Percentiles rank a stretch among this genome's conserved stretches.
phyloP scores from a whole-genome alignment of 306 rosid genomes.

The Fagus sylvatica region DNA sequence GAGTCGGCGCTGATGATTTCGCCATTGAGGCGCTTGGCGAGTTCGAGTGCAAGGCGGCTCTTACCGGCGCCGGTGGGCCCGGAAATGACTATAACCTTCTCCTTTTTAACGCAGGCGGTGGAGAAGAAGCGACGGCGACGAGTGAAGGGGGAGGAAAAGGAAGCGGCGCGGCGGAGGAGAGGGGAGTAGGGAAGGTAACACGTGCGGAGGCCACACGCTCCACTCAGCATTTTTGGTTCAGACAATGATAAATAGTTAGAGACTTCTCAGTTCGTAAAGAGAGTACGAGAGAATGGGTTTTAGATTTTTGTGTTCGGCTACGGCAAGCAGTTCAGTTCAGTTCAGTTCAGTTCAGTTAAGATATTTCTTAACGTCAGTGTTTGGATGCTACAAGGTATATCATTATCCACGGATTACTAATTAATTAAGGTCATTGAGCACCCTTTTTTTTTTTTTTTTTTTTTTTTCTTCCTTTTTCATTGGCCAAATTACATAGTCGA shows the following conservation, averaged over 20 bases:
- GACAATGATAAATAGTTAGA: neutral
- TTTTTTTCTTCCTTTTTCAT: neutral
- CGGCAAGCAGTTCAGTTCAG: neutral
- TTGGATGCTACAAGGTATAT: neutral
- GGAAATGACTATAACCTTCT: constrained; percentile 76
- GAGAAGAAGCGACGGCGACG: constrained; percentile 41
- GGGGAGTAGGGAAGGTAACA: constrained; percentile 35
- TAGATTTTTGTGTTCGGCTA: too few species aligned
- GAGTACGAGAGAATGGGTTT: neutral
- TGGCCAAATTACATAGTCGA: too few species aligned
- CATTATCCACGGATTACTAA: too few species aligned
- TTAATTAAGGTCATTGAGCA: neutral
- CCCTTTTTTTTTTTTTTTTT: too few species aligned
- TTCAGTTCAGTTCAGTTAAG: neutral
- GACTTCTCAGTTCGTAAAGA: too few species aligned
- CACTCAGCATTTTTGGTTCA: constrained; percentile 29
- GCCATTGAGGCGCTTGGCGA: constrained; percentile 82
- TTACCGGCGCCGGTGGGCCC: constrained; percentile 96
- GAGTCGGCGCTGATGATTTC: constrained; percentile 95
- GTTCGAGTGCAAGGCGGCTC: constrained; percentile 81
- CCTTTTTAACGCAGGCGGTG: constrained; percentile 37
- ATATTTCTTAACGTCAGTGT: neutral
- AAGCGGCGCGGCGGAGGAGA: constrained; percentile 25
- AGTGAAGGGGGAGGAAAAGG: constrained; percentile 10
- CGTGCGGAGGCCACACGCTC: constrained; percentile 46